Base-by-base conservation (phyloP, 1,139 yeast genomes). In the Yarrowia galli region DNA sequence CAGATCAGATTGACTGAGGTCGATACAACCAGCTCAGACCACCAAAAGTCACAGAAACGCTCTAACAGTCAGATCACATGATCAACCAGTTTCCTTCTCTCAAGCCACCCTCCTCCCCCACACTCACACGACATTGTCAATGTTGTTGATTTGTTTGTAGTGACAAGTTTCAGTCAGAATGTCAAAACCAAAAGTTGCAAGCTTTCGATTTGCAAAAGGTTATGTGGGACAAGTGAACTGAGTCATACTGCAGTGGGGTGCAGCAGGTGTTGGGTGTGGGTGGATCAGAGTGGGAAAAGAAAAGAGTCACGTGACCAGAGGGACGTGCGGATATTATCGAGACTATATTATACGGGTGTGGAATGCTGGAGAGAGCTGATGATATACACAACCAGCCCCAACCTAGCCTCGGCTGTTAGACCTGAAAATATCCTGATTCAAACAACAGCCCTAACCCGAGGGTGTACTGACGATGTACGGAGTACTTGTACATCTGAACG, bases 221-320 rank as follows among this genome's bases (percentile, higher is more conserved):
- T 46, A 46, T 23, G 25, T 23, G 28, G n/a, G 28, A 22, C 28
- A 15, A 12, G 28, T 23, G 28, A 7, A 23, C 43, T 51, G 58
- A 54, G 60, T 54, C 60, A 54, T 54, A 36, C 45, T 54, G 60
- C 60, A 54, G 60, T 54, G 45, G 43, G n/a, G 32, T 49, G 60
- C 60, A 53, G 38, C 49, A 7, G 16, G 18, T 1, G 3, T 7
- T n/a, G n/a, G n/a, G 15, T 8, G 15, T n/a, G 18, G 9, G 25
- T 20, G 16, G 28, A n/a, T n/a, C n/a, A n/a, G n/a, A 1, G 46
- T 20, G 23, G 23, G 3, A 15, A 7, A 16, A 15, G 15, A 15
- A 20, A 15, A 16, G n/a, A 13, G 42, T 48, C 53, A 48, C 53
- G 53, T 36, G 42, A 51, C n/a, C 18, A 5, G 15, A 10, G 13